Evolutionary conservation across 805 yeast species (phyloP), one percentile per base, ranked within the genome.

Genomic region (Candida nemodendra): DNA sequence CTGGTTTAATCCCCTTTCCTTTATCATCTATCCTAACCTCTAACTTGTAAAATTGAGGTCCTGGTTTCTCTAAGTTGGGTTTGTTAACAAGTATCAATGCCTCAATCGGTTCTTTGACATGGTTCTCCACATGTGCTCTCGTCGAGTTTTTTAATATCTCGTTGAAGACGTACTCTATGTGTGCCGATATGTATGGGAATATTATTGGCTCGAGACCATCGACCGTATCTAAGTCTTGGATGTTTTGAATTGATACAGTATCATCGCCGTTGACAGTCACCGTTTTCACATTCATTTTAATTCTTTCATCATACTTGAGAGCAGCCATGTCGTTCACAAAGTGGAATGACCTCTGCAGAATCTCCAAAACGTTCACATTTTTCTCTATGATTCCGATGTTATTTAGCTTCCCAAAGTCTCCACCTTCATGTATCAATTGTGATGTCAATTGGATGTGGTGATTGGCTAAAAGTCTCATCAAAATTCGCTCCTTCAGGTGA

Each of bases 101-200:
- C 9, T 65, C 46, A 2, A 80, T 61, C 8, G 84, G 82, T 4
- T 54, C 46, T n/a, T 27, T 63, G 7, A 71, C 61, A 14, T 65
- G 56, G 39, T 76, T 77, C 57, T 91, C 98, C 36, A 91, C 82
- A 38, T 85, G 89, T 0, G 99, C 95, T 38, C 96, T 66, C 45
- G 84, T 80, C 5, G 96, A 76, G 61, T 91, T 91, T 62, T 91
- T 91, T 50, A 91, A 70, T 15, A 91, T 64, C 63, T 91, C 99
- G 16, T 86, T 86, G 39, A 89, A 68, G 33, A 91, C 79, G 56
- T 93, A 91, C 57, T 91, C 96, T 36, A 93, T 61, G 57, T 90
- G 96, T 30, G 82, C 81, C 15, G 93, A 87, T 30, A 91, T 83
- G 59, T 88, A 91, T 0, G 96, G 91, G 56, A 90, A 78, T 17